These are phyloP conservation scores for Colletotrichum gigasporum DNA, from an alignment of 2,329 filamentous ascomycete genomes.

Conservation along the genomic window DNA sequence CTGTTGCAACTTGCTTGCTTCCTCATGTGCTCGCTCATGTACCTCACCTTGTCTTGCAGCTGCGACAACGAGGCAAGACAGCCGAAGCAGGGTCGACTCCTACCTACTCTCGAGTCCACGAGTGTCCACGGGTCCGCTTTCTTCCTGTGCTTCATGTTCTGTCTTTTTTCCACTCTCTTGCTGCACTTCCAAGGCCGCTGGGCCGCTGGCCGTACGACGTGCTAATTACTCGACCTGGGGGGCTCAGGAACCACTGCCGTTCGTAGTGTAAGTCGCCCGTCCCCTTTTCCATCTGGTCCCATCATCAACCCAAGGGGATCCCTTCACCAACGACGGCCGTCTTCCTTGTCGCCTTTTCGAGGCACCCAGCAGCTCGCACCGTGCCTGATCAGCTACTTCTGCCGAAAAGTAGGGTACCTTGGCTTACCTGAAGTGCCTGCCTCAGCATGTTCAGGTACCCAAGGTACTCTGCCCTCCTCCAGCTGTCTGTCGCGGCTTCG, in stretches of 20 bases:
- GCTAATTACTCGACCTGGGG: neutral
- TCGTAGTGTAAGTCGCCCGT: neutral
- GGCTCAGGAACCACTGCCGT: neutral
- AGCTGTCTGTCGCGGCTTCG: slow-evolving; percentile 4
- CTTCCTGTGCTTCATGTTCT: slow-evolving; percentile 6
- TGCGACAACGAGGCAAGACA: slow-evolving; percentile 7
- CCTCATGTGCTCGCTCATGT: neutral
- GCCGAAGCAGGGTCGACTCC: neutral
- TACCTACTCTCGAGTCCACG: too few relatives aligned
- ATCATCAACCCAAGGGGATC: slow-evolving; percentile 1
- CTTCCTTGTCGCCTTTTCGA: neutral
- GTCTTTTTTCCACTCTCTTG: neutral
- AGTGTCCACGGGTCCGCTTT: slow-evolving; percentile 15
- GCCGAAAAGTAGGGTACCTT: too few relatives aligned
- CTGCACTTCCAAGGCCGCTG: neutral
- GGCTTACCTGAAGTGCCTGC: neutral
- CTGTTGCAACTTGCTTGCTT: too few relatives aligned
- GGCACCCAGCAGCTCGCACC: too few relatives aligned
- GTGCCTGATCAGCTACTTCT: too few relatives aligned
- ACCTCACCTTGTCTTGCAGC: slow-evolving; percentile 12
- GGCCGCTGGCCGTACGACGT: neutral
- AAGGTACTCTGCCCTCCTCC: neutral
- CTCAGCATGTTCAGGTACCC: neutral
- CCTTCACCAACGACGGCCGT: neutral
- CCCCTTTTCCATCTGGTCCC: neutral